Evolutionary conservation across 345 rosid species (phyloP).

Genomic region (Microcos paniculata): DNA sequence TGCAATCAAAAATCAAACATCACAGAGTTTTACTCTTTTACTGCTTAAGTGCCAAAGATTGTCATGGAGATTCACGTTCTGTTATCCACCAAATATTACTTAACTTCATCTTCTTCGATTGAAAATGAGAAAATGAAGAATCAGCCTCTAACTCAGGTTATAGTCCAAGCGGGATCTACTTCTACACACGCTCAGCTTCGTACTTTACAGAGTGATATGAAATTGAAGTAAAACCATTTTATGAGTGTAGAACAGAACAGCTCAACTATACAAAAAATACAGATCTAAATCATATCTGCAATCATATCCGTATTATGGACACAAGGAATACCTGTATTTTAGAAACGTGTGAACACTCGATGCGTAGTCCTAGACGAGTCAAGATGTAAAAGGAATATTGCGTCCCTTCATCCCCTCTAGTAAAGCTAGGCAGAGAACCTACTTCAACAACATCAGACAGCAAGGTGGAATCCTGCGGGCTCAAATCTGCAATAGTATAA

Average conservation of each 20-base stretch:
- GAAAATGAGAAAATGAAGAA: not conserved
- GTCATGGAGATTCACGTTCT: not conserved
- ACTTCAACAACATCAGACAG: conserved; percentile 81
- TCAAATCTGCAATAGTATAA: conserved; percentile 62
- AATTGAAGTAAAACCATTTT: not conserved
- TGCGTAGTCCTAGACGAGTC: conserved; percentile 75
- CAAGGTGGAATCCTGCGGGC: conserved; percentile 91
- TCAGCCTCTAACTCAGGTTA: not conserved
- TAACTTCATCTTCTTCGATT: not conserved
- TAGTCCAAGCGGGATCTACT: not conserved
- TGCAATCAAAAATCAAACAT: not conserved
- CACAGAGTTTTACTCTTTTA: not conserved
- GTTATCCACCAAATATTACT: not conserved
- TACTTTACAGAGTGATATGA: not conserved
- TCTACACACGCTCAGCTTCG: not conserved
- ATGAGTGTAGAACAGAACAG: conserved; percentile 1
- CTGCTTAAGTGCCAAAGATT: not conserved
- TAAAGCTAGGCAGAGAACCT: conserved; percentile 63
- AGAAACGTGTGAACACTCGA: conserved; percentile 77
- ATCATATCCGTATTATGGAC: too few relatives aligned
- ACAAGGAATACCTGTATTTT: conserved; percentile 55
- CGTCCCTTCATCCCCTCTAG: conserved; percentile 60
- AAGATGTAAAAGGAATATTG: conserved; percentile 64
- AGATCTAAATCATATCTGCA: too few relatives aligned
- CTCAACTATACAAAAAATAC: not conserved